phyloP scores from a whole-genome alignment of 225 moss, liverwort and hornwort species.

The Straminergon stramineum region DNA sequence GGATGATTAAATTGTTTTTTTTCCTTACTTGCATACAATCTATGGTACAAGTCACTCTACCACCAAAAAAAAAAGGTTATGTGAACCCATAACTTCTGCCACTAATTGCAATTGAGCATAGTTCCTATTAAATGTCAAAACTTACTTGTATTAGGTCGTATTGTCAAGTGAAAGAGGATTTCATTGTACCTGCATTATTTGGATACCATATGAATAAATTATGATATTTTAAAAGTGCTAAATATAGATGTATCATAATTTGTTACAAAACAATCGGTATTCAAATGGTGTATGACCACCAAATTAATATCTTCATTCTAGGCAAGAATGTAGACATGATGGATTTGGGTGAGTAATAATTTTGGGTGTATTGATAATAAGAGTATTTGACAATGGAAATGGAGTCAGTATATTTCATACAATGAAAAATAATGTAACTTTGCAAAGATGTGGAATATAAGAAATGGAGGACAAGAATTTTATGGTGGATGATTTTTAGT shows the following conservation, averaged over 20 bases:
- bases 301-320: background rate
- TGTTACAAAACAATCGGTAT: background rate
- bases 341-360: background rate
- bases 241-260: background rate
- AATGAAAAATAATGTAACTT: background rate
- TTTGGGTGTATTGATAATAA: rapidly evolving
- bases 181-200: background rate
- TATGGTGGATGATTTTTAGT: background rate
- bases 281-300: background rate
- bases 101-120: background rate
- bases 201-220: background rate
- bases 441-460: background rate
- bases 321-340: background rate
- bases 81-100: background rate
- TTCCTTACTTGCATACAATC: background rate
- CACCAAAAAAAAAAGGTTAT: background rate
- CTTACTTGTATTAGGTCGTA: background rate
- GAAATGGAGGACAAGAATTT: too few species aligned
- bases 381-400: background rate
- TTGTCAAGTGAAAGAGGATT: background rate
- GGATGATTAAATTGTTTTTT: background rate
- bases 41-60: rapidly evolving
- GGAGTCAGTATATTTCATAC: background rate
- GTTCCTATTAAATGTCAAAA: background rate
- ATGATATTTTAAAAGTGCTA: background rate